phyloP scores from a whole-genome alignment of 352 stramenopile genomes.

The Pythium insidiosum region DNA sequence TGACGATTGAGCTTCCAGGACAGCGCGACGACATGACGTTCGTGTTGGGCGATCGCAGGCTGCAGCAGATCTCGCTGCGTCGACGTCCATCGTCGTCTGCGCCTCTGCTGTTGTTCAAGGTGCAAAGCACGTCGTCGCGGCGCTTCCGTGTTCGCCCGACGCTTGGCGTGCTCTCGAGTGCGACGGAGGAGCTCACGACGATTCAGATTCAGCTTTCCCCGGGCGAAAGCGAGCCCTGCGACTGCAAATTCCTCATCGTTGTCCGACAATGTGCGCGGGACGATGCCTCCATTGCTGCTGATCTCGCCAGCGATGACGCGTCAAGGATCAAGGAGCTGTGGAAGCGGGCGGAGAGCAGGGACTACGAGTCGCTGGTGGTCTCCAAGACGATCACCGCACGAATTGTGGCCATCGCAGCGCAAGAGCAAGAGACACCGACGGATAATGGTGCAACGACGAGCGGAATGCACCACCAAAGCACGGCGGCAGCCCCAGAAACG shows the following conservation, averaged over 20 bases:
- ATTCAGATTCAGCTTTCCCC: conserved; percentile 23
- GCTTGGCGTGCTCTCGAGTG: conserved; percentile 8
- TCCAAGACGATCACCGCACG: conserved; percentile 23
- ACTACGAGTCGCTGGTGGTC: conserved; percentile 18
- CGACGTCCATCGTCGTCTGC: conserved; percentile 2
- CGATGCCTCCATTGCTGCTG: no score
- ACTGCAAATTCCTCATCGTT: conserved; percentile 30
- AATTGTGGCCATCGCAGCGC: conserved; percentile 2
- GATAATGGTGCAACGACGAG: no score
- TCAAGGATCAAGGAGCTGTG: conserved; percentile 23
- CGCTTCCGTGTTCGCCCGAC: conserved; percentile 29
- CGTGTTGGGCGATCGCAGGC: conserved; percentile 1
- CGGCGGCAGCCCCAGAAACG: no score
- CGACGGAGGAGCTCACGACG: not conserved
- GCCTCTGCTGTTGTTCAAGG: conserved; percentile 25
- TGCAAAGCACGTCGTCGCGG: conserved; percentile 29
- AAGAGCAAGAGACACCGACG: no score
- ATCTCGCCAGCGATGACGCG: no score
- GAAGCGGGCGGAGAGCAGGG: conserved; percentile 12
- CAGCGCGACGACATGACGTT: conserved; percentile 13
- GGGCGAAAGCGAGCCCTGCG: conserved; percentile 18
- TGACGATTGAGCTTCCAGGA: no score
- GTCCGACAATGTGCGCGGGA: no score
- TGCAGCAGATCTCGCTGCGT: conserved; percentile 5
- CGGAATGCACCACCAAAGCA: no score